phyloP scores from a whole-genome alignment of 2,329 filamentous ascomycete species.

The Diatrype stigma region DNA sequence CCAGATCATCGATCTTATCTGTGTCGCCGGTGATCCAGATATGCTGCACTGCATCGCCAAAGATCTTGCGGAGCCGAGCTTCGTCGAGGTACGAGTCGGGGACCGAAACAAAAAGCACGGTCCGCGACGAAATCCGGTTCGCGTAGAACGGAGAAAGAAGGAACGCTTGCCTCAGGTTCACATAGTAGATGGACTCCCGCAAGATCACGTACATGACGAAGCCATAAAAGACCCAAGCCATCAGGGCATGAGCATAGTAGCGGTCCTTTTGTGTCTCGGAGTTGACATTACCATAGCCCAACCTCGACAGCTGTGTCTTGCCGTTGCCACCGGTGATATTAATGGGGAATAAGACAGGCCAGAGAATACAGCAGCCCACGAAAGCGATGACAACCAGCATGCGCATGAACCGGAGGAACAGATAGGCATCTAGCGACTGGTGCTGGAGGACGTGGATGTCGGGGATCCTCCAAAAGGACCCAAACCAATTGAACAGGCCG shows the following conservation, averaged over 20 bases:
- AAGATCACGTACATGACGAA: constrained; percentile 89
- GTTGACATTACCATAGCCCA: constrained; percentile 74
- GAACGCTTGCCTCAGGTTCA: constrained; percentile 91
- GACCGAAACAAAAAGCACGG: constrained; percentile 83
- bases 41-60: constrained; percentile 75
- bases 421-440: constrained; percentile 86
- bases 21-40: constrained; percentile 81
- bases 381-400: constrained; percentile 73
- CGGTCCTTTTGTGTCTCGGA: constrained; percentile 50
- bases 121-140: constrained; percentile 82
- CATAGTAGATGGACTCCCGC: constrained; percentile 84
- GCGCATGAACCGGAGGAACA: constrained; percentile 85
- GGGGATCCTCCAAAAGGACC: constrained; percentile 59
- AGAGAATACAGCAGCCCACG: constrained; percentile 78
- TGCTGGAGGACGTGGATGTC: constrained; percentile 84
- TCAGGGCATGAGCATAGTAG: constrained; percentile 77
- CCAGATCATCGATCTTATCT: constrained; percentile 72
- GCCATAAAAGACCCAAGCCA: constrained; percentile 77
- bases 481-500: constrained; percentile 65
- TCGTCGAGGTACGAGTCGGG: constrained; percentile 75
- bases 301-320: constrained; percentile 64
- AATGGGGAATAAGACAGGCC: constrained; percentile 81
- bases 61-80: constrained; percentile 71
- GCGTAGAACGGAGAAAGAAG: constrained; percentile 80
- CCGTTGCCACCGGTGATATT: constrained; percentile 75